Evolutionary conservation across 805 yeast species (phyloP).

Genomic region (Cyberlindnera bimundalis): DNA sequence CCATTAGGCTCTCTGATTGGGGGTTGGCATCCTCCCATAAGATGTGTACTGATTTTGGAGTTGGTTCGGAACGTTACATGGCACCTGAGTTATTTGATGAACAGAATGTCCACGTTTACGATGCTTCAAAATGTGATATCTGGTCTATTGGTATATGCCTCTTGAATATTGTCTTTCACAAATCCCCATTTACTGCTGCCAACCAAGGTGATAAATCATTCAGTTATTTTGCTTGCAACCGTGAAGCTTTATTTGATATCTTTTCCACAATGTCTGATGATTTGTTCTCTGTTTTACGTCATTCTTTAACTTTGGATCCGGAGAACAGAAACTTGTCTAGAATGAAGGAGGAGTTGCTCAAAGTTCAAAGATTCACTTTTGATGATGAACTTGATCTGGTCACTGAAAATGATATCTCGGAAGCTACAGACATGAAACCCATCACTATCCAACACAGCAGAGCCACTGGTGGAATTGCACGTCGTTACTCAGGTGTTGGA

Average conservation of each 20-base stretch:
- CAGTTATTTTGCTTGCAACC: conserved; percentile 77
- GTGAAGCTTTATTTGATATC: conserved; percentile 88
- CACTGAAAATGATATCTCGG: conserved; percentile 38
- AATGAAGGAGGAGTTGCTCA: conserved; percentile 58
- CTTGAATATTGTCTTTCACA: conserved; percentile 80
- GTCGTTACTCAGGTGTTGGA: conserved; percentile 17
- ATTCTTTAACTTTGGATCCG: conserved; percentile 81
- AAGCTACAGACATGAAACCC: conserved; percentile 19
- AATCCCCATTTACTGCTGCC: conserved; percentile 83
- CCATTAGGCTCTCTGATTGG: conserved; percentile 70
- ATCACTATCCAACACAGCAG: conserved; percentile 16
- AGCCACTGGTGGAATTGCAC: conserved; percentile 14
- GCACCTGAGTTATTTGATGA: conserved; percentile 86
- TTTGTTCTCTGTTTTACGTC: conserved; percentile 77
- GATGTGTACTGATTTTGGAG: conserved; percentile 69
- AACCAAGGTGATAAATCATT: conserved; percentile 77
- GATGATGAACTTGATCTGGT: conserved; percentile 63
- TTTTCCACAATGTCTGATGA: conserved; percentile 87
- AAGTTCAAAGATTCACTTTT: conserved; percentile 67
- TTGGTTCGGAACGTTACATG: conserved; percentile 91
- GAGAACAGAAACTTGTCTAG: conserved; percentile 65
- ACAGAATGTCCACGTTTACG: conserved; percentile 53
- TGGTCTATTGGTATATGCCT: conserved; percentile 89
- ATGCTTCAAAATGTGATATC: conserved; percentile 77
- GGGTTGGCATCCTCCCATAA: conserved; percentile 57